A percentile compares a stretch with the other conserved stretches of the same genome.
Evolutionary conservation across 2,329 filamentous ascomycete species (phyloP).

Genomic region (Curvularia sp.): DNA sequence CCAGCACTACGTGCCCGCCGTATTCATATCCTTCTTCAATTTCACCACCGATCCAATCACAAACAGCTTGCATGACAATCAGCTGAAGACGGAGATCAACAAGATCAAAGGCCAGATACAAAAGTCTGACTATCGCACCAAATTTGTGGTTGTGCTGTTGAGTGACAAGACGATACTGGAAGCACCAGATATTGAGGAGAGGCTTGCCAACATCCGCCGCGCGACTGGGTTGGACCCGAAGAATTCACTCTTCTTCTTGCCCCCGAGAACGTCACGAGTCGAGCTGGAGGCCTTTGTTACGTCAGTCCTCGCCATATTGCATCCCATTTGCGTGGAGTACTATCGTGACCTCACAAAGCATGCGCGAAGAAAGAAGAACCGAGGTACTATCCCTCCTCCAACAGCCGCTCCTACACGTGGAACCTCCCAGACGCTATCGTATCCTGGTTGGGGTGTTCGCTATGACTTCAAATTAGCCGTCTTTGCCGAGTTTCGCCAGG

Average conservation of each 20-base stretch:
- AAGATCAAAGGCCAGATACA: slow-evolving; percentile 73
- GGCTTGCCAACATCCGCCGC: slow-evolving; percentile 78
- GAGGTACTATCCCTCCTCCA: slow-evolving; percentile 78
- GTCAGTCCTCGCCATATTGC: slow-evolving; percentile 74
- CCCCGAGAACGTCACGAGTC: slow-evolving; percentile 72
- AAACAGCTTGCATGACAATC: slow-evolving; percentile 81
- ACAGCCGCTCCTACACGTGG: slow-evolving; percentile 82
- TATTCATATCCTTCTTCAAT: slow-evolving; percentile 81
- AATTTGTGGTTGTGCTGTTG: slow-evolving; percentile 78
- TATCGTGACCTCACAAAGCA: slow-evolving; percentile 95
- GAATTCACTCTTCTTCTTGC: slow-evolving; percentile 80
- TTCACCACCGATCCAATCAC: slow-evolving; percentile 76
- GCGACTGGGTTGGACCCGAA: slow-evolving; percentile 83
- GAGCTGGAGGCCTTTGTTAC: slow-evolving; percentile 78
- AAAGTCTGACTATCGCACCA: slow-evolving; percentile 77
- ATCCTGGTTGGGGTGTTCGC: slow-evolving; percentile 88
- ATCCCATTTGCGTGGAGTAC: slow-evolving; percentile 81
- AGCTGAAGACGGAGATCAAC: slow-evolving; percentile 86
- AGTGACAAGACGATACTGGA: slow-evolving; percentile 70
- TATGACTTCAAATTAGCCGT: slow-evolving; percentile 94
- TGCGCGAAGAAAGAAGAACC: slow-evolving; percentile 83
- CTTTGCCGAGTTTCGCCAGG: slow-evolving; percentile 90
- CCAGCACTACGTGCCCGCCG: slow-evolving; percentile 80
- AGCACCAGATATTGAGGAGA: slow-evolving; percentile 71
- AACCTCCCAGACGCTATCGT: slow-evolving; percentile 83